These are phyloP conservation scores for Cornus controversa DNA, from an alignment of 148 eudicot genomes.

Conservation along the genomic window DNA sequence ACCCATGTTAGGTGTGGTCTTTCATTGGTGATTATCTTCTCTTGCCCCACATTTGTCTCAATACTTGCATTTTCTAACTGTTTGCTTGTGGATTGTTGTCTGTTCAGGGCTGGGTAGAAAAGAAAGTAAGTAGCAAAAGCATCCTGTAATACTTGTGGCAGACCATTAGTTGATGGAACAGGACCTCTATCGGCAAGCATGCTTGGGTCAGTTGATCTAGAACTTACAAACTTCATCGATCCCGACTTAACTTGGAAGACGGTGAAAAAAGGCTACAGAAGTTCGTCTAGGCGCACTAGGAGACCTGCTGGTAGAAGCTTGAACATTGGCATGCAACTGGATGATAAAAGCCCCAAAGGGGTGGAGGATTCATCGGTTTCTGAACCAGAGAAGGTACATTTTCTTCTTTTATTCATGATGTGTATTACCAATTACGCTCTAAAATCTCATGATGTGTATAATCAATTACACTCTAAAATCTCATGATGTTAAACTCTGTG, in stretches of 20 bases:
- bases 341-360: slow-evolving; percentile 29
- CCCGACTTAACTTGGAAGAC: slow-evolving; percentile 55
- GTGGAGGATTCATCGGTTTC: slow-evolving; percentile 32
- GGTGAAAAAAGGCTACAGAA: slow-evolving; percentile 48
- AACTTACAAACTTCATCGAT: slow-evolving; percentile 39
- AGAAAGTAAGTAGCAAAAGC: slow-evolving; percentile 13
- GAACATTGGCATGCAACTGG: slow-evolving; percentile 26
- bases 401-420: neutral
- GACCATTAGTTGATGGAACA: slow-evolving; percentile 38
- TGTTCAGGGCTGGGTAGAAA: slow-evolving; percentile 9
- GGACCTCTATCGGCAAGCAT: slow-evolving; percentile 36
- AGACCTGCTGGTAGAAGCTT: slow-evolving; percentile 30
- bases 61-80: slow-evolving; percentile 12
- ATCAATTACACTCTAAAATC: neutral
- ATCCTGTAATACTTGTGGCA: slow-evolving; percentile 17
- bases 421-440: neutral
- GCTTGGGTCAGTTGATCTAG: slow-evolving; percentile 37
- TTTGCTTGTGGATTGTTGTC: slow-evolving; percentile 6
- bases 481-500: slow-evolving; percentile 1
- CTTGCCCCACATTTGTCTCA: slow-evolving; percentile 18
- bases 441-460: neutral
- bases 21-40: neutral
- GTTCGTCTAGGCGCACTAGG: slow-evolving; percentile 43
- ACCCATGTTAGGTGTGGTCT: too few relatives aligned
- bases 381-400: slow-evolving; percentile 58